Percentiles rank a stretch among this genome's conserved stretches.
These are phyloP conservation scores for Polychaeton citri DNA, from an alignment of 2,329 filamentous ascomycete species.

Conservation along the genomic window DNA sequence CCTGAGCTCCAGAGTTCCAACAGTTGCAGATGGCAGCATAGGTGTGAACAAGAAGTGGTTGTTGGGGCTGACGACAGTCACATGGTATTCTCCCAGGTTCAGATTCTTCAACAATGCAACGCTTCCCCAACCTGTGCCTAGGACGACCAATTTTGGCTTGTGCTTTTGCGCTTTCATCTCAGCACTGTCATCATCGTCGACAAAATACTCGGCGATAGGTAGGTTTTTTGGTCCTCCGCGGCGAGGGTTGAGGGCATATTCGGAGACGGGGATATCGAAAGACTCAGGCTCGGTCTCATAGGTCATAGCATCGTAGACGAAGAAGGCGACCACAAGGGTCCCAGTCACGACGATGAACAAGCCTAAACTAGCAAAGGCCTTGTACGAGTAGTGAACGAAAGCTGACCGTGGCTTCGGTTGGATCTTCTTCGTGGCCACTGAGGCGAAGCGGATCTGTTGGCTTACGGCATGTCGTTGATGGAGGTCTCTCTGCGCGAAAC, in stretches of 20 bases:
- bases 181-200: constrained; percentile 76
- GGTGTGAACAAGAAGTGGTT: constrained; percentile 98
- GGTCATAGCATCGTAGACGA: constrained; percentile 84
- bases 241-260: constrained; percentile 66
- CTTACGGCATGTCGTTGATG: not conserved
- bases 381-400: constrained; percentile 44
- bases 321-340: constrained; percentile 64
- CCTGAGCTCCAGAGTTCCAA: constrained; percentile 82
- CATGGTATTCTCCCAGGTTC: constrained; percentile 83
- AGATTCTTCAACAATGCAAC: constrained; percentile 84
- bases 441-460: not conserved
- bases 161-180: constrained; percentile 59
- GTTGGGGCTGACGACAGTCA: constrained; percentile 84
- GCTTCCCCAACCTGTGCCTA: constrained; percentile 91
- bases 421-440: constrained; percentile 1
- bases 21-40: constrained; percentile 93
- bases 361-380: constrained; percentile 58
- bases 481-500: not conserved
- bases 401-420: constrained; percentile 15
- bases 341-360: constrained; percentile 61
- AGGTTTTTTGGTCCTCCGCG: constrained; percentile 88
- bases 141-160: constrained; percentile 83
- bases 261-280: constrained; percentile 69
- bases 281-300: constrained; percentile 60
- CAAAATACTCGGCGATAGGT: constrained; percentile 73